Conservation (phyloP, 208 protist species). For the Trypanosoma cruzi region DNA sequence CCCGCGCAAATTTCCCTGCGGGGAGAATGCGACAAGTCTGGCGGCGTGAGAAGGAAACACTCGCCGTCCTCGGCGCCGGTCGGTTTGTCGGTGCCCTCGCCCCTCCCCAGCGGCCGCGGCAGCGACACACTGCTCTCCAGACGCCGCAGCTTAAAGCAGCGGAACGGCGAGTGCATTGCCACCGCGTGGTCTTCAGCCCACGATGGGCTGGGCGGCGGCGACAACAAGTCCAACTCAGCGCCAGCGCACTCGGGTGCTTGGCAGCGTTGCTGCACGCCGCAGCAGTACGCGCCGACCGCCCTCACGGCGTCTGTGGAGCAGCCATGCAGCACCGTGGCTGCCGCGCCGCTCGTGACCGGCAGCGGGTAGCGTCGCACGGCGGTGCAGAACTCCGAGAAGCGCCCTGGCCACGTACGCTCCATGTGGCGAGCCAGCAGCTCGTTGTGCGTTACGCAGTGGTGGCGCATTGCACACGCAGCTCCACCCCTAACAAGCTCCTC, state of each 20-base stretch:
- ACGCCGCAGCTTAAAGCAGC: slow-evolving; percentile 13
- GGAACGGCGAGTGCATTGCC: slow-evolving; percentile 18
- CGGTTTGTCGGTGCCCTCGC: too few species aligned
- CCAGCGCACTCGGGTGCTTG: background rate
- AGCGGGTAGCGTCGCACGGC: slow-evolving; percentile 23
- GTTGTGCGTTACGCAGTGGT: slow-evolving; percentile 5
- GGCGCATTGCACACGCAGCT: background rate
- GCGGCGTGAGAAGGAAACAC: background rate
- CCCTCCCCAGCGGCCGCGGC: too few species aligned
- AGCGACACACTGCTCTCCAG: background rate
- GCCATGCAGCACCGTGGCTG: slow-evolving; percentile 17
- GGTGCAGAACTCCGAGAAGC: slow-evolving; percentile 21
- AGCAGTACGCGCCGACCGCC: slow-evolving; percentile 19
- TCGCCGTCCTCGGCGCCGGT: background rate
- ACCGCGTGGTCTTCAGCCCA: background rate
- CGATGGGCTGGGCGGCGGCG: background rate
- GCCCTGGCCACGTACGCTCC: slow-evolving; percentile 21
- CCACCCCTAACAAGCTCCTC: too few species aligned
- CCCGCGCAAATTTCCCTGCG: background rate
- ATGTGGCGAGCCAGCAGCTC: slow-evolving; percentile 21
- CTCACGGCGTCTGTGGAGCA: slow-evolving; percentile 6
- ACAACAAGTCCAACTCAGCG: background rate
- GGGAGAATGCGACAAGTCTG: background rate
- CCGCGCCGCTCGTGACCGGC: slow-evolving; percentile 23
- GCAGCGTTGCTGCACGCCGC: background rate